These are phyloP conservation scores for Tuber aestivum DNA, from an alignment of 495 filamentous ascomycete genomes.

Conservation along the genomic window DNA sequence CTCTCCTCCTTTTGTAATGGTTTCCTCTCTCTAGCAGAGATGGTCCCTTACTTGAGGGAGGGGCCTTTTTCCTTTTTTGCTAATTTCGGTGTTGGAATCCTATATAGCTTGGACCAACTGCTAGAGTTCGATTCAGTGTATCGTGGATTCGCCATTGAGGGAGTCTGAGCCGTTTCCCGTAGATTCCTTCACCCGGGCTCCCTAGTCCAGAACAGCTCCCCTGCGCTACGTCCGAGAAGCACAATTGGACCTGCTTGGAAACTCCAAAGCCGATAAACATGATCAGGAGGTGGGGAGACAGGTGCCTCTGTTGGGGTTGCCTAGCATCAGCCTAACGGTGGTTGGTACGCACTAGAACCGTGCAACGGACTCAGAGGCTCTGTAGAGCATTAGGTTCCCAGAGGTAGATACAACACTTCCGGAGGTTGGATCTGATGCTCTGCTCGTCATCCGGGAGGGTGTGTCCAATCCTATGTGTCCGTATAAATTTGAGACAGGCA, in stretches of 20 bases:
- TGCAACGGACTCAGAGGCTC: constrained; percentile 13
- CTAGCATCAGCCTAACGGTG: background rate
- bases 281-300: background rate
- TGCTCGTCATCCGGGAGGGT: background rate
- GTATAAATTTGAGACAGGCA: constrained; percentile 6
- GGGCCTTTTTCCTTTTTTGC: background rate
- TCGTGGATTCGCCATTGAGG: background rate
- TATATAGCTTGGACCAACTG: background rate
- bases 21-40: background rate
- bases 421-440: background rate
- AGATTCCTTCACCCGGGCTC: background rate
- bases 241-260: background rate
- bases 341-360: constrained; percentile 18
- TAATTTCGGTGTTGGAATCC: background rate
- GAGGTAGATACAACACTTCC: constrained; percentile 10
- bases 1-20: background rate
- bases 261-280: background rate
- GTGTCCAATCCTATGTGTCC: constrained; percentile 14
- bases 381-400: background rate
- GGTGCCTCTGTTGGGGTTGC: background rate
- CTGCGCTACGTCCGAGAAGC: background rate
- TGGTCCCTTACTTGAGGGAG: background rate
- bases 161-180: background rate
- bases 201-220: background rate
- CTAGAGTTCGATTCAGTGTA: background rate